These are phyloP conservation scores for Kodamaea arcana DNA, from an alignment of 1,139 yeast species.

Conservation along the genomic window DNA sequence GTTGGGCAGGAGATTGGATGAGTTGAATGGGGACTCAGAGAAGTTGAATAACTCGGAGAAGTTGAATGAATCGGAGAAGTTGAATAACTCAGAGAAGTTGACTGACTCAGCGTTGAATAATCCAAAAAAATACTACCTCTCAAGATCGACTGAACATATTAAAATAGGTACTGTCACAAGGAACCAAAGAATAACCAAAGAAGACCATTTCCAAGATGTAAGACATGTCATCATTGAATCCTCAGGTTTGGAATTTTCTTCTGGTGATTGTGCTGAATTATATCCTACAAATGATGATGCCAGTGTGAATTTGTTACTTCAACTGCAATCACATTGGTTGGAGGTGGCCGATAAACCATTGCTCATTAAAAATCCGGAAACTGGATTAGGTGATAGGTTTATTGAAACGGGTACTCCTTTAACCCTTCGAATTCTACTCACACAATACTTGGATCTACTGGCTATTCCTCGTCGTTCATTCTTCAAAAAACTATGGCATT, in stretches of 20 bases:
- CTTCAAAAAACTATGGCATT: slow-evolving; percentile 67
- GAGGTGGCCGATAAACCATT: slow-evolving; percentile 60
- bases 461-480: slow-evolving; percentile 84
- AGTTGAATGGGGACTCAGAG: background rate
- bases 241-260: slow-evolving; percentile 38
- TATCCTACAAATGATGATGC: slow-evolving; percentile 68
- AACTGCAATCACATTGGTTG: slow-evolving; percentile 68
- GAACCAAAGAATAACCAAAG: slow-evolving; percentile 60
- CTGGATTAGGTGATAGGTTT: slow-evolving; percentile 60
- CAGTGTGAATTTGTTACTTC: slow-evolving; percentile 63
- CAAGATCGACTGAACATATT: slow-evolving; percentile 7
- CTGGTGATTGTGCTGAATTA: slow-evolving; percentile 80
- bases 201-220: slow-evolving; percentile 87
- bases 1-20: no score
- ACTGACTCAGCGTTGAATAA: slow-evolving; percentile 1
- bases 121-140: slow-evolving; percentile 1
- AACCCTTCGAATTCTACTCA: slow-evolving; percentile 69
- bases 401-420: slow-evolving; percentile 41
- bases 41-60: no score
- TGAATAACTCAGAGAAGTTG: background rate
- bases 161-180: slow-evolving; percentile 37
- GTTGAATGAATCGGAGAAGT: no score
- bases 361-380: slow-evolving; percentile 21
- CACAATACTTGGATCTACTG: slow-evolving; percentile 75
- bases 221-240: slow-evolving; percentile 51